Evolutionary conservation across 2,329 filamentous ascomycete species (phyloP).

Genomic region (Aspergillus sergii): DNA sequence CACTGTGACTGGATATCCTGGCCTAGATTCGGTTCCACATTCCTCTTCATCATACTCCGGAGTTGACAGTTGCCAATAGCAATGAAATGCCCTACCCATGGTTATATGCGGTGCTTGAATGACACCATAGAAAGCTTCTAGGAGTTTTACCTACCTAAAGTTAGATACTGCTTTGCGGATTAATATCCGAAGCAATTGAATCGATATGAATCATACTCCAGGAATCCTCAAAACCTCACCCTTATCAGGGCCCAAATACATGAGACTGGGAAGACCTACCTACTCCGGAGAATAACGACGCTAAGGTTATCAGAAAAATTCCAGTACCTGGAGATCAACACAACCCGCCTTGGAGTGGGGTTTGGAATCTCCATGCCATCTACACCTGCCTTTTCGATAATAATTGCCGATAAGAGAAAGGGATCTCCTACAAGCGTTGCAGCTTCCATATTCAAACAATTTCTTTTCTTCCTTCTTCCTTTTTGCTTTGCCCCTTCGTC

Average conservation of each 20-base stretch:
- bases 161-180: background rate
- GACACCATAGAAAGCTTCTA: background rate
- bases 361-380: background rate
- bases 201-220: background rate
- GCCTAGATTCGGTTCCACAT: background rate
- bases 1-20: background rate
- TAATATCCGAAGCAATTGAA: background rate
- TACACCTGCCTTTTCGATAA: constrained; percentile 6
- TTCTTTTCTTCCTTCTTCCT: background rate
- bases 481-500: background rate
- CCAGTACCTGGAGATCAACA: background rate
- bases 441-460: background rate
- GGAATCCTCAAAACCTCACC: background rate
- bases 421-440: background rate
- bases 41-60: background rate
- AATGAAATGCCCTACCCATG: background rate
- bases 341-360: constrained; percentile 6
- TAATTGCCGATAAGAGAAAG: background rate
- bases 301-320: background rate
- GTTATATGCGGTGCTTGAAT: background rate
- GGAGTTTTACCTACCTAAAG: background rate
- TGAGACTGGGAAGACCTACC: background rate
- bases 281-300: too few relatives aligned
- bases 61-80: background rate
- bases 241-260: background rate